Evolutionary conservation across 345 rosid genomes (phyloP), one percentile per base, ranked within the genome.

Genomic region (Moricandia arvensis): DNA sequence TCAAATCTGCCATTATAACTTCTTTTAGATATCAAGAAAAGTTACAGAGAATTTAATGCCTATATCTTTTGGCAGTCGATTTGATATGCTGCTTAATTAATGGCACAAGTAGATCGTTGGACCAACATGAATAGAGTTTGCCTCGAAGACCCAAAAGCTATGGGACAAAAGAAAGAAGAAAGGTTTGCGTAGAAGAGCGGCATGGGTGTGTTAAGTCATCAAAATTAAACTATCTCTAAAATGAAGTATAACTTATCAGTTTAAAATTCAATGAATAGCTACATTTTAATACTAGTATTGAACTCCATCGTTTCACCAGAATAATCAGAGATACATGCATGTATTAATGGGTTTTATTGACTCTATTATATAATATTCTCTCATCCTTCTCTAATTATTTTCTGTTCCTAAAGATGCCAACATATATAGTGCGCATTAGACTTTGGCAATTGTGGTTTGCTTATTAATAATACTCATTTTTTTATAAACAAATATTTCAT

Each of bases 401-500:
- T 53, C 24, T 53, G 79, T 62, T 64, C 29, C 24, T 60, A 61
- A 68, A 60, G 62, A 57, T 75, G 79, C 31, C 16, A 60, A 21
- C 24, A 21, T 21, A 26, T 63, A 53, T 68, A 61, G 31, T 75
- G 79, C 64, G 37, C 66, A n/a, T n/a, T n/a, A n/a, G n/a, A n/a
- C n/a, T n/a, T n/a, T n/a, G n/a, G n/a, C n/a, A 59, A 58, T 47
- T 49, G 67, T 66, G 51, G 53, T 66, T 66, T 59, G 68, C 21
- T 51, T 10, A 35, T 13, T 45, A 45, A 60, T 63, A 31, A 47
- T 43, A 21, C 1, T 21, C 24, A 29, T 29, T 29, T 3, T 63
- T 27, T 16, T 17, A 43, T 26, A 10, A 57, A 2, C 17, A 35
- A 64, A 63, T 27, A 30, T 66, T 34, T 68, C 34, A 53, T 68